A percentile compares a stretch with the other conserved stretches of the same genome.
phyloP scores from a whole-genome alignment of 805 yeast genomes.

The Barnettozyma siamensis region DNA sequence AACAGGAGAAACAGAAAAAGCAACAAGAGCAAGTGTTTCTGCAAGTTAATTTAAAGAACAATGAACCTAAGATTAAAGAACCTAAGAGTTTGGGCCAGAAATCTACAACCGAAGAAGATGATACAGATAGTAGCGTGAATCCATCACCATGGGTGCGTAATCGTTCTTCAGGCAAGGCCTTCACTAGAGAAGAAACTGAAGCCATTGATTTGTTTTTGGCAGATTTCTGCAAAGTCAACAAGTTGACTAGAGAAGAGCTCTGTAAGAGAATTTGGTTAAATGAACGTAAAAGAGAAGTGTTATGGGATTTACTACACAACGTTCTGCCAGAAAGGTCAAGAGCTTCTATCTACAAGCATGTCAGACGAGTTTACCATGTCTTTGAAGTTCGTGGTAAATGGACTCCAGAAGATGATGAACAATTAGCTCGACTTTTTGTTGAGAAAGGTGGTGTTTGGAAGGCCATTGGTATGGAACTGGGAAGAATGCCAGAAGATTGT shows the following conservation, averaged over 20 bases:
- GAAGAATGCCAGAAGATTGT: slow-evolving; percentile 97
- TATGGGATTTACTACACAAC: slow-evolving; percentile 79
- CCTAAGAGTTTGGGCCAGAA: too few species aligned
- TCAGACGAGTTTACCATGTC: slow-evolving; percentile 81
- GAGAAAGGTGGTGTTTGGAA: slow-evolving; percentile 86
- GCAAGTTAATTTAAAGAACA: too few species aligned
- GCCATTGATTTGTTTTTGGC: slow-evolving; percentile 70
- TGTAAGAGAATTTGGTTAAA: slow-evolving; percentile 86
- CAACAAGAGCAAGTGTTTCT: too few species aligned
- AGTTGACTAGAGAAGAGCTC: slow-evolving; percentile 58
- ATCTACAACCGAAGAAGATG: too few species aligned
- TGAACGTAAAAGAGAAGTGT: slow-evolving; percentile 78
- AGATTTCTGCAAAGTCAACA: slow-evolving; percentile 60
- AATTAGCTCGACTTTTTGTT: slow-evolving; percentile 54
- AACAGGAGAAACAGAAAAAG: background rate
- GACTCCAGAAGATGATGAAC: slow-evolving; percentile 76
- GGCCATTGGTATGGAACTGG: slow-evolving; percentile 68
- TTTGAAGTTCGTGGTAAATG: slow-evolving; percentile 87
- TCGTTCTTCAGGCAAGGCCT: slow-evolving; percentile 29
- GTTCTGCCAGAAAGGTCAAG: slow-evolving; percentile 82
- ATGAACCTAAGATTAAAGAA: too few species aligned
- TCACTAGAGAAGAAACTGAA: slow-evolving; percentile 58
- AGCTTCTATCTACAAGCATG: slow-evolving; percentile 89
- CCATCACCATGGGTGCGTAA: slow-evolving; percentile 18
- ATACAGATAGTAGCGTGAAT: too few species aligned